phyloP scores from a whole-genome alignment of 768 basidiomycete genomes.

The Zangia roseola region DNA sequence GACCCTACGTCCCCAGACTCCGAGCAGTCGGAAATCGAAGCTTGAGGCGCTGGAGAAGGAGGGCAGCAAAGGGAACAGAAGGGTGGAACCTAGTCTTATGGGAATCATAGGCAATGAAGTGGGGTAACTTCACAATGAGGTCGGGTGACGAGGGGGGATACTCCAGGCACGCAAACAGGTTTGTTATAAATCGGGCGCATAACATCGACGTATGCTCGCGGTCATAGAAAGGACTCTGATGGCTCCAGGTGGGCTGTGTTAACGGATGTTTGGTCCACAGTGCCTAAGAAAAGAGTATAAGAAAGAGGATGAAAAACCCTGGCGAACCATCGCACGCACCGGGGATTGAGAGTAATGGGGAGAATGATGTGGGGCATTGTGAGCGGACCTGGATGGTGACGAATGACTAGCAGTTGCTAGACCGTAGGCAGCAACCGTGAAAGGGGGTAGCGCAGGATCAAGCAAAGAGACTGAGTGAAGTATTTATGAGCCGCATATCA shows the following conservation, averaged over 20 bases:
- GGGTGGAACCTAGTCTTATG: slow-evolving; percentile 64
- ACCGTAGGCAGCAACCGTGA: slow-evolving; percentile 34
- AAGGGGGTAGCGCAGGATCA: slow-evolving; percentile 19
- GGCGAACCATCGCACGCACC: slow-evolving; percentile 17
- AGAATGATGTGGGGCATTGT: slow-evolving; percentile 28
- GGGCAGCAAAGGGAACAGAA: slow-evolving; percentile 42
- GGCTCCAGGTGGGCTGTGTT: slow-evolving; percentile 25
- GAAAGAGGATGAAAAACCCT: not conserved
- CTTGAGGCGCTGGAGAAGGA: slow-evolving; percentile 63
- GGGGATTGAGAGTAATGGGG: slow-evolving; percentile 29
- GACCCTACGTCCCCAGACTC: slow-evolving; percentile 59
- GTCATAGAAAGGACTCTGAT: slow-evolving; percentile 43
- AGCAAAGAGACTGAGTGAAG: not conserved
- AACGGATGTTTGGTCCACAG: slow-evolving; percentile 29
- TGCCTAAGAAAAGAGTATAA: slow-evolving; percentile 13
- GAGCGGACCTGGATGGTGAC: slow-evolving; percentile 26
- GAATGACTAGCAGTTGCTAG: slow-evolving; percentile 27
- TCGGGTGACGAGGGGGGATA: slow-evolving; percentile 51
- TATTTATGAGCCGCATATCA: too few relatives aligned
- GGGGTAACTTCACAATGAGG: slow-evolving; percentile 40
- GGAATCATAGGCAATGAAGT: slow-evolving; percentile 66
- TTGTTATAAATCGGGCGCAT: slow-evolving; percentile 77
- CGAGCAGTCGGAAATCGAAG: slow-evolving; percentile 70
- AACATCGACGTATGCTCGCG: slow-evolving; percentile 71
- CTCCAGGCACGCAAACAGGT: slow-evolving; percentile 85